Evolutionary conservation across 2,329 filamentous ascomycete genomes (phyloP), one percentile per base, ranked within the genome.

Genomic region (Graphium sp.): DNA sequence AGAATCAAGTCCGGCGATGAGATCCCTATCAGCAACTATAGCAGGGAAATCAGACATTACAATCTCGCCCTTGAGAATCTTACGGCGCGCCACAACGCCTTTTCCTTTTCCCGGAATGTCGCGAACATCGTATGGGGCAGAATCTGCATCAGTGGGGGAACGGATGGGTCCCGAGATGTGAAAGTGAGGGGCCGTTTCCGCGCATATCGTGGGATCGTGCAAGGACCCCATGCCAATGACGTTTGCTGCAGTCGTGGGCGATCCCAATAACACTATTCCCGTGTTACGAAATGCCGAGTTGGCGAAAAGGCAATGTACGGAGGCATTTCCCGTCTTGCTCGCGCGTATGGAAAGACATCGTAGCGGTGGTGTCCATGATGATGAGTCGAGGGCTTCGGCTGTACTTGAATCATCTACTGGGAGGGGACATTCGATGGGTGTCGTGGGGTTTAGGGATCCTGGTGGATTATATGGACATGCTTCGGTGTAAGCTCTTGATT

Each of bases 81-180:
- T 36, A n/a, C 39, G 38, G 9, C 37, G 41, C 2, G 47, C 50
- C 9, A 52, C 24, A 3, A 46, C 43, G 7, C 50, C 50, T 9
- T 41, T 34, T 0, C 47, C 50, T 27, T 46, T 49, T 0, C 41
- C 45, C 2, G 40, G 37, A 1, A 47, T 36, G 5, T 43, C 35
- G 15, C 33, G 22, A 19, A 49, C 28, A 12, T 37, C 34, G 32
- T 48, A 52, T 1, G 43, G 34, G 30, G 2, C 24, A 16, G 6
- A 11, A 17, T 7, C 13, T 16, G 2, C 7, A 11, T 12, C 7
- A 11, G 23, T 7, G 10, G 7, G 21, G 14, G 11, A 22, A 15
- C 14, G 24, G 17, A 3, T 25, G 24, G 5, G 30, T 22, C 6
- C 18, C 22, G 19, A 31, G 28, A 7, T 18, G 25, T 17, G 20